Evolutionary conservation across 2,329 filamentous ascomycete genomes (phyloP).

Genomic region (Stachybotrys chartarum): DNA sequence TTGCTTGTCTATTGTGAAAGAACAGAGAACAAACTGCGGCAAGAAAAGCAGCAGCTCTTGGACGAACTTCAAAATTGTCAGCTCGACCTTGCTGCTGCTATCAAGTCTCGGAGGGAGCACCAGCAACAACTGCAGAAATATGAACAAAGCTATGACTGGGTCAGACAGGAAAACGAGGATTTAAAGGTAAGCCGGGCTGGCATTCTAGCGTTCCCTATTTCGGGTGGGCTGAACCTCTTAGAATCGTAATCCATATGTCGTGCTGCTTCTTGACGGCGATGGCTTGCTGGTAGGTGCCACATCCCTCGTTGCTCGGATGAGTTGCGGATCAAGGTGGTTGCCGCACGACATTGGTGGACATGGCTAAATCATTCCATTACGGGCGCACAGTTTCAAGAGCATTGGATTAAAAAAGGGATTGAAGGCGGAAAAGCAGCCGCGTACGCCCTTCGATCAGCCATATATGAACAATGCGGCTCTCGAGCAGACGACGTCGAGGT

Average conservation of each 20-base stretch:
- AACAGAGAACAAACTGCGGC: conserved; percentile 33
- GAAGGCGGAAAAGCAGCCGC: conserved; percentile 49
- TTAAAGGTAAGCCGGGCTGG: conserved; percentile 34
- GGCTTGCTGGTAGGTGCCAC: conserved; percentile 43
- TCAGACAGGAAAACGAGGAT: conserved; percentile 30
- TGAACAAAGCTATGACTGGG: conserved; percentile 25
- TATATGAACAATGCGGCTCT: conserved; percentile 38
- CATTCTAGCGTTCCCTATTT: conserved; percentile 2
- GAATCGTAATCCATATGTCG: conserved; percentile 51
- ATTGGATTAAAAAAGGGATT: conserved; percentile 45
- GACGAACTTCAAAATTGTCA: conserved; percentile 34
- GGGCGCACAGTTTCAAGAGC: conserved; percentile 45
- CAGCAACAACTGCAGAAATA: conserved; percentile 38
- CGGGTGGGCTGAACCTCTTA: conserved; percentile 18
- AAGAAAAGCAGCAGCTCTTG: conserved; percentile 35
- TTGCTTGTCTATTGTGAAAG: conserved; percentile 26
- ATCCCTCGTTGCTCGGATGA: neutral
- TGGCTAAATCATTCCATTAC: neutral
- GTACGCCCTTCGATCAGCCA: conserved; percentile 37
- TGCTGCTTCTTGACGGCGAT: conserved; percentile 57
- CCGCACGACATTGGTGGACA: neutral
- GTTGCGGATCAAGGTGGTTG: too few relatives aligned
- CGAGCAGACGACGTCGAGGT: conserved; percentile 42
- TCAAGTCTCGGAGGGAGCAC: conserved; percentile 39
- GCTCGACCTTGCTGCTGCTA: conserved; percentile 45